Conservation (phyloP, 164 flowering plant genomes). For the Vitis rupestris region DNA sequence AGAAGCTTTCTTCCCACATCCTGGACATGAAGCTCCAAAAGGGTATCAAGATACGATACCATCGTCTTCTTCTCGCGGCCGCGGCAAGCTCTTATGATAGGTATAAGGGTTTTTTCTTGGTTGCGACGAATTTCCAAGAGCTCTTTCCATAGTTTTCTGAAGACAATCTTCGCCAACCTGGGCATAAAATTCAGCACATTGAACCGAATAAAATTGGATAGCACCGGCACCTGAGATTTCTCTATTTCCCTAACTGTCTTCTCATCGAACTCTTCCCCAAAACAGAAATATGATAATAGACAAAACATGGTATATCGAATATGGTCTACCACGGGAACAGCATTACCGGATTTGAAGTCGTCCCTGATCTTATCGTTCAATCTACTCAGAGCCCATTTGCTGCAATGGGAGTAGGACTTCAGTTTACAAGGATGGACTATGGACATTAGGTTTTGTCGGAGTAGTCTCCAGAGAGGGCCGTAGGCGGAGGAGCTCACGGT, state of each 20-base stretch:
- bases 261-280: constrained; percentile 42
- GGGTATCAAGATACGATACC: constrained; percentile 27
- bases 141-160: constrained; percentile 24
- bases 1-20: constrained; percentile 26
- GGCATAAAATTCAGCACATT: constrained; percentile 30
- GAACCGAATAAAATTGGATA: constrained; percentile 5
- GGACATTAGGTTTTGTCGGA: constrained; percentile 39
- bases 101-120: constrained; percentile 18
- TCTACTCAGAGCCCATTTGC: constrained; percentile 6
- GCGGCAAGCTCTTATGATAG: constrained; percentile 17
- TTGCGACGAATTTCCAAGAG: constrained; percentile 11
- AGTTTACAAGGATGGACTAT: too few relatives aligned
- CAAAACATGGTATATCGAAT: constrained; percentile 35
- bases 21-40: constrained; percentile 25
- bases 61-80: too few relatives aligned
- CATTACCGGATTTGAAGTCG: constrained; percentile 1
- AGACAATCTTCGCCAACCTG: constrained; percentile 22
- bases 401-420: constrained; percentile 40
- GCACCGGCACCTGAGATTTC: neutral
- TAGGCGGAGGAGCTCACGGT: constrained; percentile 32
- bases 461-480: constrained; percentile 44
- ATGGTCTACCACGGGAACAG: constrained; percentile 16
- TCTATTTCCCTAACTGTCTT: constrained; percentile 23
- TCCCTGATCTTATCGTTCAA: too few relatives aligned
- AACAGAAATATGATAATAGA: constrained; percentile 39